These are phyloP conservation scores for Alloteropsis semialata DNA, from an alignment of 176 grass and related monocot species.

Conservation along the genomic window DNA sequence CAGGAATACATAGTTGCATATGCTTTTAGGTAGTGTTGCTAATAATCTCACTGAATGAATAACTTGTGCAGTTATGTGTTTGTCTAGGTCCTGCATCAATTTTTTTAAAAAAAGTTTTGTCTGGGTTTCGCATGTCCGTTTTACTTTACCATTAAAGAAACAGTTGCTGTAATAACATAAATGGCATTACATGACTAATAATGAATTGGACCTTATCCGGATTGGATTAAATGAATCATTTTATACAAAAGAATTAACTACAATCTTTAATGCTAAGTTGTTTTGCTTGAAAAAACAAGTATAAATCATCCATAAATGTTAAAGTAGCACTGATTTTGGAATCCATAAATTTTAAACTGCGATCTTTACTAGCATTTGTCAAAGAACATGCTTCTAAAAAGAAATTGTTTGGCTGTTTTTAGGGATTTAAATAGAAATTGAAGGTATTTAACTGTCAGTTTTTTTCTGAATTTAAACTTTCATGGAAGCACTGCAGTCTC, in stretches of 20 bases:
- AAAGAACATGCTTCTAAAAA: too few relatives aligned
- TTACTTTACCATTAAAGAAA: not conserved
- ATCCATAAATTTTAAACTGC: not conserved
- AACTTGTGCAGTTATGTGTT: not conserved
- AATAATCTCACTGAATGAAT: not conserved
- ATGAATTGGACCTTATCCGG: not conserved
- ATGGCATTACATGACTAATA: not conserved
- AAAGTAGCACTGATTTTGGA: too few relatives aligned
- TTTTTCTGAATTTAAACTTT: not conserved
- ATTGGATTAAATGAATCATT: slow-evolving; percentile 7
- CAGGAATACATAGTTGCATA: too few relatives aligned
- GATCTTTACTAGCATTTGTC: not conserved
- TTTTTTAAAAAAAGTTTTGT: not conserved
- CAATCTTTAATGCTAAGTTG: not conserved
- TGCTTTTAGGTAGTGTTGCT: not conserved
- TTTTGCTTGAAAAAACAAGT: not conserved
- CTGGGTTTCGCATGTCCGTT: not conserved
- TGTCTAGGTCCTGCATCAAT: not conserved
- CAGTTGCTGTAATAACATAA: not conserved
- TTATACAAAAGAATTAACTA: not conserved
- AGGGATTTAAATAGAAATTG: not conserved
- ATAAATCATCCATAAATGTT: too few relatives aligned
- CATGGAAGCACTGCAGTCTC: not conserved
- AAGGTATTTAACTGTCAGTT: not conserved
- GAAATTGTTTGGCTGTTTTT: not conserved